Evolutionary conservation across 495 filamentous ascomycete genomes (phyloP), one percentile per base, ranked within the genome.

Genomic region (Hyaloscypha hepaticicola): DNA sequence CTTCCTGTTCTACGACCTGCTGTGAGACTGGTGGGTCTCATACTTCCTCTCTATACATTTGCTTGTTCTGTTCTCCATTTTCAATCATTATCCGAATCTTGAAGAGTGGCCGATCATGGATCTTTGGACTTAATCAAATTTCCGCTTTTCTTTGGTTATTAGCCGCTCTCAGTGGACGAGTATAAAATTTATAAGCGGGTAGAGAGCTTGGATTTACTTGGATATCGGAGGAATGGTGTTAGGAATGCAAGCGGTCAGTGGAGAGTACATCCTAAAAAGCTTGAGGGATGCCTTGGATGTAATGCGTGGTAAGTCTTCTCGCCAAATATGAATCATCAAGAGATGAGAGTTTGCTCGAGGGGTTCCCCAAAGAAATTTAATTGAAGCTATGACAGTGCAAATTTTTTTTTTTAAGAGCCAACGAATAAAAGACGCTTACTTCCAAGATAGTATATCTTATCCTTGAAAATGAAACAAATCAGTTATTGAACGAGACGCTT

Each of bases 21-120:
- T 57, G 16, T 26, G 55, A 25, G 33, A 34, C 27, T 57, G 55
- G 55, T 29, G 31, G 26, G 22, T 57, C 3, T 1, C 55, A 16
- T 57, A 57, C 55, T 57, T 57, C 29, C 55, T 57, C 55, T 57
- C 55, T 34, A 21, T 57, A 25, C 55, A 57, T 16, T 16, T 57
- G 29, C 55, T 57, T 7, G 26, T 57, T 26, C 26, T 57, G 26
- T 57, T 57, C 21, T 57, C 55, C 26, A 26, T 21, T 3, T 34
- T 57, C 22, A 26, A 57, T 31, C 55, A 57, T 26, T 26, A 57
- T 57, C 55, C 55, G 5, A 57, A 57, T 29, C 55, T 57, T 26
- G 55, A 26, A 21, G 26, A 8, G 1, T 57, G 55, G 55, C 55
- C 55, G 22, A 8, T 57, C 26, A 57, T 57, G 55, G 22, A 7